Conservation (phyloP, 306 rosid species). For the Vigna reflexopilosa region DNA sequence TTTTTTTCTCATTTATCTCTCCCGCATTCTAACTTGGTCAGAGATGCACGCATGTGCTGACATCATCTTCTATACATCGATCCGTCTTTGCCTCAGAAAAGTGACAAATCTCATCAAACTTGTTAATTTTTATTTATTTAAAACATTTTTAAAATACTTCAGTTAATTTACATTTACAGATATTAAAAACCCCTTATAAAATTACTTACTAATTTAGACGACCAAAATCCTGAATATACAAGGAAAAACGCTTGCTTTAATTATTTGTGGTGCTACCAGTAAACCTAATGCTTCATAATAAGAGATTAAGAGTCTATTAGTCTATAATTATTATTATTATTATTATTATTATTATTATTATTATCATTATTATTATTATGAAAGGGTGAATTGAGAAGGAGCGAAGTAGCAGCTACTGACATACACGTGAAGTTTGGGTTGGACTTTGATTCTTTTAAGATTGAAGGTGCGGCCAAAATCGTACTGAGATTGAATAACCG, state of each 20-base stretch:
- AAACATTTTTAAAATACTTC: too few species aligned
- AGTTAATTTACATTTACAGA: not conserved
- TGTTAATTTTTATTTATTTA: too few species aligned
- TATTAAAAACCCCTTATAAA: not conserved
- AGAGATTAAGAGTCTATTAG: not conserved
- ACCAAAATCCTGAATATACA: not conserved
- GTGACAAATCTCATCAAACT: too few species aligned
- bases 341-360: too few species aligned
- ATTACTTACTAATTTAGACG: not conserved
- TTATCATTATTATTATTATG: too few species aligned
- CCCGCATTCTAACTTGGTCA: not conserved
- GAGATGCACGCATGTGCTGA: not conserved
- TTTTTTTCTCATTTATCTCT: not conserved
- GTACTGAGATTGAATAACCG: too few species aligned
- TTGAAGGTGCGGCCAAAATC: slow-evolving; percentile 14
- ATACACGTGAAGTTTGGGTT: slow-evolving; percentile 27
- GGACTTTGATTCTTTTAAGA: not conserved
- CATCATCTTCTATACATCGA: not conserved
- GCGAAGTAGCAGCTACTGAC: not conserved
- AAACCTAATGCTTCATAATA: slow-evolving; percentile 19
- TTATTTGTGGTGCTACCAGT: not conserved
- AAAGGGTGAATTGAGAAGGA: slow-evolving; percentile 18
- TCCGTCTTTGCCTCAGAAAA: not conserved
- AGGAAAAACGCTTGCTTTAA: not conserved
- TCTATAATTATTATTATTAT: not conserved